Base-by-base conservation (phyloP, 1,284 basidiomycete species). In the Cutaneotrichosporon cutaneum region DNA sequence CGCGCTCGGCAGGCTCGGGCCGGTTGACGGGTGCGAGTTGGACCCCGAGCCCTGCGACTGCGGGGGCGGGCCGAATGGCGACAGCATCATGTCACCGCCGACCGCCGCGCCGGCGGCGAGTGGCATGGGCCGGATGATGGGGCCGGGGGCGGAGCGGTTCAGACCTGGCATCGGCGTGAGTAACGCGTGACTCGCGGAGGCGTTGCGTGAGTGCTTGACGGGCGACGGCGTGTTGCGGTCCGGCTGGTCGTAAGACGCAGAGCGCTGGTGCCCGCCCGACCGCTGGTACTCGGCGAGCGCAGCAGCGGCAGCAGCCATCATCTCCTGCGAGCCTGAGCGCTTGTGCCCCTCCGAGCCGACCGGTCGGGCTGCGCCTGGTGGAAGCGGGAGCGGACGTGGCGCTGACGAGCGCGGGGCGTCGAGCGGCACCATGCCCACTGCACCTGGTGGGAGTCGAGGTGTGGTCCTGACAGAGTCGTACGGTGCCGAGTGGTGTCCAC, bases 11-110 rank as follows among this genome's bases (percentile, higher is more conserved):
- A 30, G 27, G 33, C 45, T 32, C 6, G 24, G 9, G 42, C 39
- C 27, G 32, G 39, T 32, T 16, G 24, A 44, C 8, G 39, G 22
- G 18, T 44, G 30, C 39, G 55, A 48, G 21, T 26, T 18, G n/a
- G 55, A 35, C 4, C 44, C 44, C n/a, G 59, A 50, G 18, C 44
- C 24, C 24, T 33, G 48, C 26, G 53, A n/a, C 14, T 9, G 5
- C 9, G 24, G 47, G 2, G 32, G 36, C 14, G 60, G 44, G 13
- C 63, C 63, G 21, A 64, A 64, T 1, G 63, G 63, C 9, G 57
- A 59, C 27, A 64, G 36, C 63, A 64, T 64, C 63, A 64, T 64
- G 50, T 64, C 63, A 1, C 63, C 63, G 4, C 62, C 48, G 13
- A 51, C 59, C 3, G 48, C 24, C 0, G 51, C 35, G 6, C 30